Evolutionary conservation across 345 rosid species (phyloP).

Genomic region (Aethionema arabicum): DNA sequence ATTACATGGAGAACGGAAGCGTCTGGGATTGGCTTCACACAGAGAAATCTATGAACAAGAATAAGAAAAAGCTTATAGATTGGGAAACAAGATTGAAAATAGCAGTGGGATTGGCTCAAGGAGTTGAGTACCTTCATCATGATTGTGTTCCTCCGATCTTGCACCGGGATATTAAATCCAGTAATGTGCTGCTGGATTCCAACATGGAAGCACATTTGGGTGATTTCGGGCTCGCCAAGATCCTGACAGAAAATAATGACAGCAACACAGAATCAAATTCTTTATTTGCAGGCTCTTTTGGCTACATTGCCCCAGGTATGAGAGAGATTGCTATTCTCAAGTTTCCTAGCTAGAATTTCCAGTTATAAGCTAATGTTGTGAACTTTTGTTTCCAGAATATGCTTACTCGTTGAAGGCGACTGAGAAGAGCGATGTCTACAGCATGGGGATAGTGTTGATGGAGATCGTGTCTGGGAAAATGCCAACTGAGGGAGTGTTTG

Average conservation of each 20-base stretch:
- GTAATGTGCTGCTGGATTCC: slow-evolving; percentile 79
- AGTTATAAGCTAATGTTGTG: slow-evolving; percentile 1
- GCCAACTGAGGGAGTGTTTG: slow-evolving; percentile 69
- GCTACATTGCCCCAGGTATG: slow-evolving; percentile 93
- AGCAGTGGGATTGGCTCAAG: slow-evolving; percentile 79
- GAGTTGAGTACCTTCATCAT: slow-evolving; percentile 88
- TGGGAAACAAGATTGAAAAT: slow-evolving; percentile 80
- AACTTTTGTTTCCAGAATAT: slow-evolving; percentile 48
- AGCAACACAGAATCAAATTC: slow-evolving; percentile 66
- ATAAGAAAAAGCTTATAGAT: slow-evolving; percentile 52
- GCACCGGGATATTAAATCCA: slow-evolving; percentile 87
- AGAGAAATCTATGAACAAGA: slow-evolving; percentile 36
- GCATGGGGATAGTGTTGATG: slow-evolving; percentile 87
- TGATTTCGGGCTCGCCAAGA: slow-evolving; percentile 91
- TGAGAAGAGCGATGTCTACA: slow-evolving; percentile 88
- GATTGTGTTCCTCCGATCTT: slow-evolving; percentile 79
- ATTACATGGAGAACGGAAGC: slow-evolving; percentile 94
- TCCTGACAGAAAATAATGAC: slow-evolving; percentile 50
- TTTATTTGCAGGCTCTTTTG: slow-evolving; percentile 90
- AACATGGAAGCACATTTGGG: slow-evolving; percentile 90
- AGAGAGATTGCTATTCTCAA: slow-evolving; percentile 1
- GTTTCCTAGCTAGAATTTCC: background rate
- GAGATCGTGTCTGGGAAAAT: slow-evolving; percentile 85
- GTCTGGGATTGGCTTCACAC: slow-evolving; percentile 88
- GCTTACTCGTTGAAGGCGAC: slow-evolving; percentile 79